phyloP scores from a whole-genome alignment of 768 basidiomycete genomes.

The Hemileccinum impolitum region DNA sequence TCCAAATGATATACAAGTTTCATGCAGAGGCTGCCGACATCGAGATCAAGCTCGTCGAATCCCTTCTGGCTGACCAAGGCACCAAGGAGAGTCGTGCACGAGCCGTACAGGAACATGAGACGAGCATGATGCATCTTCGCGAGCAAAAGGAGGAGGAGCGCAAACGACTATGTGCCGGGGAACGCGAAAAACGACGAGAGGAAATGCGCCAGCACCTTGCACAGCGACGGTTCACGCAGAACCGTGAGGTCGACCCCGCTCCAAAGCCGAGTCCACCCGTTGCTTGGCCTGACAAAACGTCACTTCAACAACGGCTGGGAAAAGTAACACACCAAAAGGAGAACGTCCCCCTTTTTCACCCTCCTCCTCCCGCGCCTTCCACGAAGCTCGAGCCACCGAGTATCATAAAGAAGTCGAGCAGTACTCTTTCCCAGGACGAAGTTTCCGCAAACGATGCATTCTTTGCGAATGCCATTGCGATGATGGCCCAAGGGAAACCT shows the following conservation, averaged over 20 bases:
- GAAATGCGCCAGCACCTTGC: conserved; percentile 19
- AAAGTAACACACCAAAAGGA: conserved; percentile 27
- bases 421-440: conserved; percentile 25
- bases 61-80: conserved; percentile 22
- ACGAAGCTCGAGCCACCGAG: conserved; percentile 22
- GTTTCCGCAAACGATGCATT: conserved; percentile 22
- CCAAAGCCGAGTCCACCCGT: conserved; percentile 14
- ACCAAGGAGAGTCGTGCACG: conserved; percentile 29
- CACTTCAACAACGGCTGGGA: conserved; percentile 10
- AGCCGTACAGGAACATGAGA: conserved; percentile 31
- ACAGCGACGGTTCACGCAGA: conserved; percentile 18
- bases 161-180: conserved; percentile 28
- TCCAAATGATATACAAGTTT: conserved; percentile 34
- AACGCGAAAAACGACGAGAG: conserved; percentile 25
- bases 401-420: conserved; percentile 25
- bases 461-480: conserved; percentile 25
- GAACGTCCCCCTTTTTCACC: conserved; percentile 17
- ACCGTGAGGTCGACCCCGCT: conserved; percentile 13
- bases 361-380: conserved; percentile 1
- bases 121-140: conserved; percentile 31
- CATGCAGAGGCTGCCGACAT: conserved; percentile 28
- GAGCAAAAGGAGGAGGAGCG: conserved; percentile 33
- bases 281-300: conserved; percentile 13
- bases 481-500: conserved; percentile 16
- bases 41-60: conserved; percentile 30